Conservation (phyloP, 225 moss, liverwort and hornwort genomes). For the Physcomitrellopsis africana region DNA sequence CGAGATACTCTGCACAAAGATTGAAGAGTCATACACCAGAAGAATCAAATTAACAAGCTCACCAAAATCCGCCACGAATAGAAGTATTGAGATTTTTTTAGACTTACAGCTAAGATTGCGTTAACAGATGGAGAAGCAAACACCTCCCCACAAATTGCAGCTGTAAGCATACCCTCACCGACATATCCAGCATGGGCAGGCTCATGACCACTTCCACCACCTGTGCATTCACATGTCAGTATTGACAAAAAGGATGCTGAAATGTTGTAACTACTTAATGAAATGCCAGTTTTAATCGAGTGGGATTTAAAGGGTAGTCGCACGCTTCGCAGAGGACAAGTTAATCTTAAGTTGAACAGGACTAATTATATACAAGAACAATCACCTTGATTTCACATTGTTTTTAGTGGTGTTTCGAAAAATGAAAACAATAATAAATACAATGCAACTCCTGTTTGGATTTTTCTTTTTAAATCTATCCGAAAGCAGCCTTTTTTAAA, state of each 20-base stretch:
- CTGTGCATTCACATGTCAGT: slow-evolving; percentile 31
- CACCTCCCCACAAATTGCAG: slow-evolving; percentile 84
- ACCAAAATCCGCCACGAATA: slow-evolving; percentile 9
- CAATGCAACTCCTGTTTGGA: too few species aligned
- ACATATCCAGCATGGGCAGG: slow-evolving; percentile 84
- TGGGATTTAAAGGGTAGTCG: neutral
- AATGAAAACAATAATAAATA: neutral
- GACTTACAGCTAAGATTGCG: slow-evolving; percentile 66
- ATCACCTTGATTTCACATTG: neutral
- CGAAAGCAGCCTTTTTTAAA: neutral
- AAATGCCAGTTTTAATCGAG: neutral
- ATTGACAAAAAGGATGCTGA: slow-evolving; percentile 2
- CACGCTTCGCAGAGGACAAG: neutral
- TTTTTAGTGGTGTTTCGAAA: neutral
- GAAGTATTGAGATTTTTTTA: neutral
- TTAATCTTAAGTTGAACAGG: slow-evolving; percentile 7
- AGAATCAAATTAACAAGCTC: neutral
- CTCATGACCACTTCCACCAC: slow-evolving; percentile 89
- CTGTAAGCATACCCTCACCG: slow-evolving; percentile 78
- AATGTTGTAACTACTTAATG: neutral
- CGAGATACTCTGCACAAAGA: neutral
- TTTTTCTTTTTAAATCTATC: neutral
- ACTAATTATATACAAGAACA: slow-evolving; percentile 1
- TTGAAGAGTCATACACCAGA: neutral
- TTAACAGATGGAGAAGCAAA: slow-evolving; percentile 63